phyloP scores from a whole-genome alignment of 129 eudicot genomes.

The Artemisia argyi region DNA sequence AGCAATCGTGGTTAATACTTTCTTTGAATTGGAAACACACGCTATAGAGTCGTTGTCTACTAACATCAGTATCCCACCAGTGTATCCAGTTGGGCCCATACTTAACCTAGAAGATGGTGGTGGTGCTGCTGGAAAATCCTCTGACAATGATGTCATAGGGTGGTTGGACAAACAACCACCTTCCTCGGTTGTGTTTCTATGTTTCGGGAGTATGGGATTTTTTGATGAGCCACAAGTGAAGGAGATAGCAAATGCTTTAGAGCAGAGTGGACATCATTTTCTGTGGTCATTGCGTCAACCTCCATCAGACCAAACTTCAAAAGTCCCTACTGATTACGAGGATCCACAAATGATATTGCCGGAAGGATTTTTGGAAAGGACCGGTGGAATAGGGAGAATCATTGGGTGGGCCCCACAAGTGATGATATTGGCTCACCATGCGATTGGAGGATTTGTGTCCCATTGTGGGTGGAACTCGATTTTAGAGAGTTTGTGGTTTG shows the following conservation, averaged over 20 bases:
- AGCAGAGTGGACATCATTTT: constrained; percentile 19
- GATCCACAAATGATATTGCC: constrained; percentile 36
- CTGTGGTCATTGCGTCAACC: constrained; percentile 25
- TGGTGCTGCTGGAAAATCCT: not conserved
- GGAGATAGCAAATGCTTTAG: constrained; percentile 26
- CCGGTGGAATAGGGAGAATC: constrained; percentile 41
- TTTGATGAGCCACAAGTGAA: constrained; percentile 21
- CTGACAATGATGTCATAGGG: not conserved
- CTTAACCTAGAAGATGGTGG: constrained; percentile 16
- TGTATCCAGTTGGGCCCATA: constrained; percentile 21
- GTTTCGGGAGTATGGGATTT: constrained; percentile 21
- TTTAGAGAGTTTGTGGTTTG: constrained; percentile 53
- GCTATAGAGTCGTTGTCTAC: constrained; percentile 11
- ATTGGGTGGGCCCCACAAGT: constrained; percentile 67
- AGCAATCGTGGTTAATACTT: constrained; percentile 21
- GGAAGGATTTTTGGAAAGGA: constrained; percentile 47
- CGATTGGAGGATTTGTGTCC: constrained; percentile 54
- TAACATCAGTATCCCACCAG: constrained; percentile 6
- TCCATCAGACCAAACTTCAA: not conserved
- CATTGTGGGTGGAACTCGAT: constrained; percentile 67
- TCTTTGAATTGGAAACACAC: constrained; percentile 23
- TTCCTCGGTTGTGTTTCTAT: constrained; percentile 20
- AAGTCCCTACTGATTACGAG: constrained; percentile 23
- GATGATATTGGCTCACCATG: constrained; percentile 41
- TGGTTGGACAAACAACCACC: constrained; percentile 27